Base-by-base conservation (phyloP, 164 flowering plant species). In the Malania oleifera region DNA sequence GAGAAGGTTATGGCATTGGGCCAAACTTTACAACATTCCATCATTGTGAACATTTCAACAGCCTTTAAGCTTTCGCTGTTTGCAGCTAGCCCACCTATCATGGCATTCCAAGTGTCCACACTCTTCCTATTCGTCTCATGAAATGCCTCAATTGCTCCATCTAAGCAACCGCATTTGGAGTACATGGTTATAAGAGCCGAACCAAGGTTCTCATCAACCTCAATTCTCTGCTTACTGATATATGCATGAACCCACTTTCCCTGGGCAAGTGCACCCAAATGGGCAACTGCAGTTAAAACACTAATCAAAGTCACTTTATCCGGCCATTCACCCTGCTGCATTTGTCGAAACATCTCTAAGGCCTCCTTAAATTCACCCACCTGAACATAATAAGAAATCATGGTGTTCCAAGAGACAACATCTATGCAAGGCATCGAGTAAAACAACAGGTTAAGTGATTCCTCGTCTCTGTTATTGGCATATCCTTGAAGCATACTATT, bases 171-270 rank as follows among this genome's bases (percentile, higher is more conserved):
- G 13, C 44, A 40, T 40, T 40, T 40, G 17, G 44, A 40, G 17
- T 40, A 40, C 44, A 40, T 40, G n/a, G 8, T 40, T 40, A 40
- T 40, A 8, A 40, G n/a, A 11, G 44, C 14, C 4, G 44, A 40
- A 40, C 44, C n/a, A 40, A 40, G 44, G 44, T 40, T 40, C 44
- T 15, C 44, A 40, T 40, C 44, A 40, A 40, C 14, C 44, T 40
- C 44, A 40, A 14, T 40, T 40, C n/a, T 14, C 17, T 14, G 17
- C 44, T 40, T 40, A 0, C 44, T 40, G 14, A 11, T 40, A 40
- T 40, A 40, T 8, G 44, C 44, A 40, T 40, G 44, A 40, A 40
- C 17, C 44, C 44, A 40, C 44, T 11, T 40, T 15, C 44, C 44
- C 4, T 40, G 44, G 17, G 44, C 44, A 40, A 40, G 44, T 40